Conservation (phyloP, 768 basidiomycete genomes). For the Trametes maxima region DNA sequence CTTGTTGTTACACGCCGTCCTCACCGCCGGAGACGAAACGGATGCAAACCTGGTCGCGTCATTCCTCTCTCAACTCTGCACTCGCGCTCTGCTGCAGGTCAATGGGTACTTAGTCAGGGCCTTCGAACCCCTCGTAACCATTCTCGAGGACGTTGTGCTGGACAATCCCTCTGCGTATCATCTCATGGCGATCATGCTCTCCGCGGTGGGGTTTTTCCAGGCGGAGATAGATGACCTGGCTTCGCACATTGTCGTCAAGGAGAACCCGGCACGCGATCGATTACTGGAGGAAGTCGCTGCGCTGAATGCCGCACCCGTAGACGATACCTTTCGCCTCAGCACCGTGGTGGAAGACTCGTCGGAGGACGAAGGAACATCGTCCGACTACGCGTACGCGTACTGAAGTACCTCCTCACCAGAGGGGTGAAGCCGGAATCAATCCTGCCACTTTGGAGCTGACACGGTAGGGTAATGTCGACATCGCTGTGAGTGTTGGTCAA, state of each 20-base stretch:
- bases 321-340: background rate
- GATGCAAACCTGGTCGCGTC: slow-evolving; percentile 44
- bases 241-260: slow-evolving; percentile 2
- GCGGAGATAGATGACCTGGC: slow-evolving; percentile 16
- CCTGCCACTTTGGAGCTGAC: too few relatives aligned
- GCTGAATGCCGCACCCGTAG: background rate
- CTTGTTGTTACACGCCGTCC: slow-evolving; percentile 41
- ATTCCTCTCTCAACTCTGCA: slow-evolving; percentile 38
- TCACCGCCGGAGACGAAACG: slow-evolving; percentile 43
- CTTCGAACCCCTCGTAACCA: slow-evolving; percentile 37
- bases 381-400: slow-evolving; percentile 8
- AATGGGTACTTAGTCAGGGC: slow-evolving; percentile 38
- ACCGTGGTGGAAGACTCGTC: slow-evolving; percentile 3
- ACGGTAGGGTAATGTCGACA: too few relatives aligned
- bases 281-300: slow-evolving; percentile 12
- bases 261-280: slow-evolving; percentile 12
- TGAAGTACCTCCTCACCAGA: background rate
- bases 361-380: slow-evolving; percentile 1
- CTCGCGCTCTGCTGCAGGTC: slow-evolving; percentile 33
- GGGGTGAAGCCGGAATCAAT: too few relatives aligned
- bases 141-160: slow-evolving; percentile 47
- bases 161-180: slow-evolving; percentile 51
- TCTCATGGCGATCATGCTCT: slow-evolving; percentile 44
- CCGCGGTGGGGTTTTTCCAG: slow-evolving; percentile 9
- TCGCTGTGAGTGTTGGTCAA: too few relatives aligned